Evolutionary conservation across 257 asterid species (phyloP), one percentile per base, ranked within the genome.

Genomic region (Solanum pinnatisectum): DNA sequence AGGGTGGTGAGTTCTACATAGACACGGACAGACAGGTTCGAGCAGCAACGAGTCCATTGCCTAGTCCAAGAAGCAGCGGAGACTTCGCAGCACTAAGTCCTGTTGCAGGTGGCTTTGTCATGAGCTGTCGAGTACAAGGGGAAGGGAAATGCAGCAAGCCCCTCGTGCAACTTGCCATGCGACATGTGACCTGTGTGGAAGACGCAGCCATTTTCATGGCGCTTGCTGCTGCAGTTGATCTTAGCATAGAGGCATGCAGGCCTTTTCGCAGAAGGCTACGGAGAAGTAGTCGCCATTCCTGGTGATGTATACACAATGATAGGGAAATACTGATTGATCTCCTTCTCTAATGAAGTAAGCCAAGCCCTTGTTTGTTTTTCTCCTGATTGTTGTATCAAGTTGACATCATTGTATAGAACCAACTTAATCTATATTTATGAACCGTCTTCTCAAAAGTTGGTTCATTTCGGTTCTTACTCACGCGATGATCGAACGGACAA

Each of bases 131-230:
- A 83, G 98, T 97, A 76, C 96, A 91, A 60, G 97, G 98, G 59
- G 98, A 96, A 86, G 98, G 98, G 84, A 96, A 95, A 88, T 86
- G 92, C 89, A 92, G 98, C 90, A 97, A 95, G 92, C 98, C 98
- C 4, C 71, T 93, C 3, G 99, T 95, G 86, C 98, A 97, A 84
- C 90, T 97, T 9, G 98, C 98, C 10, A 95, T 97, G 96, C 74
- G 98, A 56, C 98, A 97, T 16, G 94, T 97, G 84, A 94, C 98
- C 9, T 97, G 98, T 44, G 94, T 97, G 87, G 98, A 97, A 88
- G 99, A 97, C 71, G 99, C 99, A 0, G 99, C 99, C 70, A 97
- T 96, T 33, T 97, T 97, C 88, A 95, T 97, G 99, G 98, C 99
- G 59, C 96, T 96, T 20, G 98, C 98, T 3, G 98, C 98, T 37